Evolutionary conservation across 495 filamentous ascomycete genomes (phyloP), one percentile per base, ranked within the genome.

Genomic region (Cudoniella acicularis): DNA sequence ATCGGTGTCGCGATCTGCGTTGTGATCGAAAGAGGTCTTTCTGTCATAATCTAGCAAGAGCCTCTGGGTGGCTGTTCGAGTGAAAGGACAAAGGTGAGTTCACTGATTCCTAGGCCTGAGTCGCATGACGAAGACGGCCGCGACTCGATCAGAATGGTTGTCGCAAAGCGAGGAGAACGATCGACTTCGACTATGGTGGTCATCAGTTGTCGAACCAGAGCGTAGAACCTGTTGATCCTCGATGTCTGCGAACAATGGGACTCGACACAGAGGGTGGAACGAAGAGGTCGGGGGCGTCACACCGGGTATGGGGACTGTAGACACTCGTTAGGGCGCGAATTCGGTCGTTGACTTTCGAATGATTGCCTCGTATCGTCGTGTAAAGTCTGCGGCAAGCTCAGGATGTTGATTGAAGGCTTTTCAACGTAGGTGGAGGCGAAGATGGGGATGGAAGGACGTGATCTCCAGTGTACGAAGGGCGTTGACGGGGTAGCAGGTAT

Each of bases 1-100:
- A 71, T 76, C 67, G 76, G 73, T 43, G 63, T 61, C 75, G 70
- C 76, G 75, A 76, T 73, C 70, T 76, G 78, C 73, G 79, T 79
- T 64, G 72, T 72, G 65, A 81, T 77, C 73, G 83, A 84, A 75
- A 79, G 82, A 77, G 79, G 79, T 79, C 77, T 87, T 79, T 96
- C 91, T 86, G 91, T 96, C 92, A 96, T 96, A 92, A 87, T 96
- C 88, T 83, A 85, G 80, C 79, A 79, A 75, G 73, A 71, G 74
- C 75, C 78, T 73, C 79, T 76, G 75, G 76, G 79, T 77, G 77
- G 81, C 79, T 77, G 77, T 70, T 76, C 69, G 70, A 70, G 69
- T 74, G 60, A 69, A 68, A 61, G 71, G 63, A 67, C 68, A 68
- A 69, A 63, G 72, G 65, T 65, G 63, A 68, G 69, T 69, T 78